Base-by-base conservation (phyloP, 1,139 yeast genomes). In the Pichiaceae sp. region DNA sequence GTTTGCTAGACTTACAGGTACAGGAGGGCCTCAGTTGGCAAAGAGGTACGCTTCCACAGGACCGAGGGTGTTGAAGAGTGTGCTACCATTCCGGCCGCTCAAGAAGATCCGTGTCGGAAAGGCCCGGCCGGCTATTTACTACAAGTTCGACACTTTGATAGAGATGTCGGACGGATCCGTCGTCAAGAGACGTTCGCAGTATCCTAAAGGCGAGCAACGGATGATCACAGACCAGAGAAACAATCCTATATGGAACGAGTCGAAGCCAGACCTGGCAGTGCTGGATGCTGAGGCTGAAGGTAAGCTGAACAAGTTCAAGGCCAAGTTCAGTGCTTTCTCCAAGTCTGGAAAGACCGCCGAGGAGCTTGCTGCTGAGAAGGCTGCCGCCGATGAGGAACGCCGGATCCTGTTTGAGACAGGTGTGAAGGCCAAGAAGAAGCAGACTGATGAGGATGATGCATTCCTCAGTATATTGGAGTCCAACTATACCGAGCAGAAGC, bases 131-230 rank as follows among this genome's bases (percentile, higher is more conserved):
- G 87, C 96, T 31, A 82, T 89, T 32, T 89, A 85, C 62, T 75
- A 89, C 63, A 86, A 85, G 56, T 91, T 91, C 56, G 89, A 89
- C 45, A 83, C 93, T 29, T 63, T 72, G 33, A 89, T 91, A 11
- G 95, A 89, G 60, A 70, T 89, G 40, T 81, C 94, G 49, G 97
- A 91, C 57, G 98, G 98, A 2, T 82, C 96, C 23, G 95, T 94
- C 1, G 68, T 86, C 28, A 68, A 66, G 28, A 73, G 98, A 61
- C 71, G 85, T 52, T 78, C 96, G 1, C 95, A 84, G 48, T 87
- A 78, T 41, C 97, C 98, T 5, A 82, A 86, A 53, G 81, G 74
- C 40, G 96, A 91, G 56, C 69, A 85, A 54, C 70, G 94, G 60
- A 76, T 86, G 75, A 75, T 91, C 50, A 75, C 78, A 38, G 98